A percentile compares a stretch with the other conserved stretches of the same genome.
Evolutionary conservation across 2,329 filamentous ascomycete genomes (phyloP).

Genomic region (Pseudogymnoascus sp.): DNA sequence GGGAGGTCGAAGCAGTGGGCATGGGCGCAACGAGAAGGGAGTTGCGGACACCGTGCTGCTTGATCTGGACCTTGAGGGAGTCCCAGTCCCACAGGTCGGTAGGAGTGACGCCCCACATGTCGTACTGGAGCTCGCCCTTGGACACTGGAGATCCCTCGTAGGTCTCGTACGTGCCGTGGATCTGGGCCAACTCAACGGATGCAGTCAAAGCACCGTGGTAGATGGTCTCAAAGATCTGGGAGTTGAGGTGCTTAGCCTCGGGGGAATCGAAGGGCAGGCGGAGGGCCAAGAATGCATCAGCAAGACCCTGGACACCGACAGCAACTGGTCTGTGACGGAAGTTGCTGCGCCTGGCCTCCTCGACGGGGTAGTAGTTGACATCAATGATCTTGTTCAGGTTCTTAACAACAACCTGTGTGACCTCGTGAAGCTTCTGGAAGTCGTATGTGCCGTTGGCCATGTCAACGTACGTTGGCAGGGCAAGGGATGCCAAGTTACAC

Average conservation of each 20-base stretch:
- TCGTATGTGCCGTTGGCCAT: conserved; percentile 78
- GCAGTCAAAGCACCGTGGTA: conserved; percentile 92
- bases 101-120: conserved; percentile 96
- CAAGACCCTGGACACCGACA: conserved; percentile 94
- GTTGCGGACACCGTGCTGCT: conserved; percentile 90
- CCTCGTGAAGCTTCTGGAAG: conserved; percentile 94
- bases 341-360: conserved; percentile 90
- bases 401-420: conserved; percentile 81
- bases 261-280: conserved; percentile 95
- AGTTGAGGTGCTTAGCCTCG: conserved; percentile 89
- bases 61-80: conserved; percentile 78
- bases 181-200: conserved; percentile 77
- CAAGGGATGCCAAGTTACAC: conserved; percentile 93
- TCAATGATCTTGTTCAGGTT: conserved; percentile 99
- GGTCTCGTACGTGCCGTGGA: conserved; percentile 75
- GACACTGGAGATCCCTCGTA: conserved; percentile 93
- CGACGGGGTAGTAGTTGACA: conserved; percentile 96
- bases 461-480: conserved; percentile 85
- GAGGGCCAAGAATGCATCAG: conserved; percentile 94
- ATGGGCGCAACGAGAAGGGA: conserved; percentile 91
- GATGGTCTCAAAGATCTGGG: conserved; percentile 98
- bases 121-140: conserved; percentile 91
- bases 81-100: conserved; percentile 97
- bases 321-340: conserved; percentile 94
- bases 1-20: conserved; percentile 94